These are phyloP conservation scores for Solanum hybrid DNA, from an alignment of 305 asterid genomes.

Conservation along the genomic window DNA sequence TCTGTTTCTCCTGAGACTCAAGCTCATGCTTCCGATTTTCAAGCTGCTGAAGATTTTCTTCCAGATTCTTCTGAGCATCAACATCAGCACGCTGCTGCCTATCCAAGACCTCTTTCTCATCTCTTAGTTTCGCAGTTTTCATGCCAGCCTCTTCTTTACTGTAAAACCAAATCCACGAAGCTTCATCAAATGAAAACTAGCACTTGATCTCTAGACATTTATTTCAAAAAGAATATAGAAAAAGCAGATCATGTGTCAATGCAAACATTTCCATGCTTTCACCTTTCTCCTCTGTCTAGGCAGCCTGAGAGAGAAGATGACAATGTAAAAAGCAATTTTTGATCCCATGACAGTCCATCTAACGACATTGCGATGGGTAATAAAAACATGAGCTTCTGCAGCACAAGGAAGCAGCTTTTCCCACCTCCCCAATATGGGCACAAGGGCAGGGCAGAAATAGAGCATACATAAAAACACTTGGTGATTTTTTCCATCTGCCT, in stretches of 20 bases:
- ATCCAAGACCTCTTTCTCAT: conserved; percentile 93
- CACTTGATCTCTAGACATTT: background rate
- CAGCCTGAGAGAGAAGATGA: background rate
- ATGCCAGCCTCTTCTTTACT: conserved; percentile 99
- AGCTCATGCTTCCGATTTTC: conserved; percentile 80
- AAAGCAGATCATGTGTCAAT: background rate
- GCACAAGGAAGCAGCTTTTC: background rate
- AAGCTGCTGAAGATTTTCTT: conserved; percentile 91
- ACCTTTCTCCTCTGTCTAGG: background rate
- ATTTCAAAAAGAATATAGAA: background rate
- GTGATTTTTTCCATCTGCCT: background rate
- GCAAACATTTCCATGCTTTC: background rate
- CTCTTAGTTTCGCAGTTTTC: conserved; percentile 89
- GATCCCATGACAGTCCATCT: background rate
- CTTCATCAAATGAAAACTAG: background rate
- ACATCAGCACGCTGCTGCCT: conserved; percentile 92
- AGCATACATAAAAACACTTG: background rate
- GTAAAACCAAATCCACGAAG: conserved; percentile 22
- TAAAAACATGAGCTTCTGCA: background rate
- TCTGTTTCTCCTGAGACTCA: conserved; percentile 83
- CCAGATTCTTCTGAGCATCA: conserved; percentile 86
- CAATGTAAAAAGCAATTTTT: background rate
- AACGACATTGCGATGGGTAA: background rate
- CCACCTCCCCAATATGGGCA: background rate
- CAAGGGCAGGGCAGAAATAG: background rate